Percentiles rank a stretch among this genome's conserved stretches.
Conservation (phyloP, 1,284 basidiomycete genomes). For the Jaminaea rosea region DNA sequence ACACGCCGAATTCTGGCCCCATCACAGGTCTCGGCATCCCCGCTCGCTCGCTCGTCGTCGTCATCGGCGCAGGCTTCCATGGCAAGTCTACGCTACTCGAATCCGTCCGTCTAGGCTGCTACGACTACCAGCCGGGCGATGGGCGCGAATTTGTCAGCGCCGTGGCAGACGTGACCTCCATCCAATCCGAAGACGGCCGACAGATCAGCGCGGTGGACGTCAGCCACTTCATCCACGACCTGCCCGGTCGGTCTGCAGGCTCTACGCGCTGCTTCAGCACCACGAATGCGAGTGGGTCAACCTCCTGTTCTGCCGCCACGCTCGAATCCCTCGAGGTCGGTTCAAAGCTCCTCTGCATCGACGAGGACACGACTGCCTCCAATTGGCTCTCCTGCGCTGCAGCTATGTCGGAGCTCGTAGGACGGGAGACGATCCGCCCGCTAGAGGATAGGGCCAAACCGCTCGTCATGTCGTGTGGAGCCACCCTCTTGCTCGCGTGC, state of each 20-base stretch:
- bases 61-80: constrained; percentile 13
- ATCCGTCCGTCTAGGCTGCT: constrained; percentile 8
- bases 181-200: constrained; percentile 15
- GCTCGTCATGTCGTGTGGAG: constrained; percentile 1
- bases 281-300: constrained; percentile 14
- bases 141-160: constrained; percentile 14
- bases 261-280: constrained; percentile 10
- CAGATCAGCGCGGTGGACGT: constrained; percentile 8
- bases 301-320: constrained; percentile 12
- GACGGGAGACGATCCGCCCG: constrained; percentile 14
- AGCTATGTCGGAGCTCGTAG: constrained; percentile 9
- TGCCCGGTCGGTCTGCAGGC: constrained; percentile 6
- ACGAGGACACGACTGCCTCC: constrained; percentile 15
- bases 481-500: constrained; percentile 11
- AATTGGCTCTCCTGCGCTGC: constrained; percentile 13
- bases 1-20: constrained; percentile 6
- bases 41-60: constrained; percentile 2
- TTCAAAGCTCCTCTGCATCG: constrained; percentile 9
- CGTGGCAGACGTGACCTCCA: neutral
- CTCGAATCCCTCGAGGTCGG: constrained; percentile 14
- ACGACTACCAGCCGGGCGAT: constrained; percentile 11
- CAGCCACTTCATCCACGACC: constrained; percentile 11
- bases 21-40: constrained; percentile 9
- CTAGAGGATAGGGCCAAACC: constrained; percentile 6
- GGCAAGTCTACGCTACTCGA: constrained; percentile 16